Conservation (phyloP, 2,329 filamentous ascomycete species). For the Fusarium mundagurra region DNA sequence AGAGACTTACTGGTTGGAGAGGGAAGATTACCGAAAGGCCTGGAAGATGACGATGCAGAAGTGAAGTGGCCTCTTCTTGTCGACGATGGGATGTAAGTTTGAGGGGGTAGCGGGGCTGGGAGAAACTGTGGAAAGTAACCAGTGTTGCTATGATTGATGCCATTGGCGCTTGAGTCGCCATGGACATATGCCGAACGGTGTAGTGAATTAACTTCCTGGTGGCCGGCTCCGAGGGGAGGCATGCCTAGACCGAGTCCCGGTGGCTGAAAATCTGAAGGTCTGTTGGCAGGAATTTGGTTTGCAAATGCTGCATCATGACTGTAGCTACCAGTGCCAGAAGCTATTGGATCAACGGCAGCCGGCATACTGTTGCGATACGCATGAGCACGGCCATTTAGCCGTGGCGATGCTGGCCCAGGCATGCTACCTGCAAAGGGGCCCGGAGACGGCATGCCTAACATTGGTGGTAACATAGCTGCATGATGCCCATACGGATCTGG, state of each 20-base stretch:
- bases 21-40: slow-evolving; percentile 28
- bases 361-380: slow-evolving; percentile 26
- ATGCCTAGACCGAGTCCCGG: slow-evolving; percentile 16
- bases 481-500: slow-evolving; percentile 36
- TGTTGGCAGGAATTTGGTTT: slow-evolving; percentile 34
- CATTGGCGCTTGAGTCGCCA: slow-evolving; percentile 31
- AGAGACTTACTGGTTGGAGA: slow-evolving; percentile 38
- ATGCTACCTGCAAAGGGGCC: slow-evolving; percentile 25
- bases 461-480: slow-evolving; percentile 38
- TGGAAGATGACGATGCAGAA: slow-evolving; percentile 26
- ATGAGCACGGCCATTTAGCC: slow-evolving; percentile 17
- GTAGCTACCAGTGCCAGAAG: slow-evolving; percentile 8
- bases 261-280: slow-evolving; percentile 34
- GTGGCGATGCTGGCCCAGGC: slow-evolving; percentile 21
- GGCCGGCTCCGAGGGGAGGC: slow-evolving; percentile 25
- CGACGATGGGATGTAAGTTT: slow-evolving; percentile 20
- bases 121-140: slow-evolving; percentile 17
- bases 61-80: slow-evolving; percentile 29
- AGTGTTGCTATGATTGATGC: slow-evolving; percentile 31
- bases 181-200: slow-evolving; percentile 31
- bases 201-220: slow-evolving; percentile 36
- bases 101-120: slow-evolving; percentile 30
- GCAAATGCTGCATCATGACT: slow-evolving; percentile 33
- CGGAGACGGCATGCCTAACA: slow-evolving; percentile 29
- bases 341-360: slow-evolving; percentile 1